Conservation (phyloP, 1,284 basidiomycete species). For the Tylopilus sp. region DNA sequence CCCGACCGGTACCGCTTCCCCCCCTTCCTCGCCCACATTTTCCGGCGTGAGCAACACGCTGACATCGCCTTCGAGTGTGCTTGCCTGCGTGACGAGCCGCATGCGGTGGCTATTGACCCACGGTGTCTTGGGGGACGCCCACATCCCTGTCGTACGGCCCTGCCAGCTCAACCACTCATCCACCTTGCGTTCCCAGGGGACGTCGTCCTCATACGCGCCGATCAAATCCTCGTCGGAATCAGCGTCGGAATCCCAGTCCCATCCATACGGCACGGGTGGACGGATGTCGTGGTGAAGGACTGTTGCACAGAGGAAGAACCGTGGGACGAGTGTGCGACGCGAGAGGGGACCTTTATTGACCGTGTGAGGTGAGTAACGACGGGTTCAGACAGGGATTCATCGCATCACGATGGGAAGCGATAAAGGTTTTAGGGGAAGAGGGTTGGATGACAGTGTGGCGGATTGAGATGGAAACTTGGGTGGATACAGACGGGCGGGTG, state of each 20-base stretch:
- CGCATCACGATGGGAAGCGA: constrained; percentile 58
- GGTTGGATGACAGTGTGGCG: neutral
- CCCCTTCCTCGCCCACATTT: constrained; percentile 2
- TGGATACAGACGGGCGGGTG: constrained; percentile 28
- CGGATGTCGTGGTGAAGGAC: constrained; percentile 71
- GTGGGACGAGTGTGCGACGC: constrained; percentile 58
- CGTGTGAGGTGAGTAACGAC: constrained; percentile 58
- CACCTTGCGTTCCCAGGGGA: constrained; percentile 65
- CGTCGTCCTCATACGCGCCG: constrained; percentile 53
- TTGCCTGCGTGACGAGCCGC: constrained; percentile 42
- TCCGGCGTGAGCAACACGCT: constrained; percentile 30
- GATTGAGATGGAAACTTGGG: constrained; percentile 4
- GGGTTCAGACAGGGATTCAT: constrained; percentile 77
- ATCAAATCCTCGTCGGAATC: constrained; percentile 7
- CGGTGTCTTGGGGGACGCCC: constrained; percentile 50
- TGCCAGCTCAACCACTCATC: constrained; percentile 72
- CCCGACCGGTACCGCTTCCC: constrained; percentile 50
- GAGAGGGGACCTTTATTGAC: constrained; percentile 68
- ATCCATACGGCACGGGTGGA: constrained; percentile 60
- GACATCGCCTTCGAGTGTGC: constrained; percentile 42
- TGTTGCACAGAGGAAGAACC: constrained; percentile 68
- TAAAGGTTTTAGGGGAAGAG: constrained; percentile 58
- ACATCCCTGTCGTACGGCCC: constrained; percentile 75
- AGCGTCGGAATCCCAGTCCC: constrained; percentile 45
- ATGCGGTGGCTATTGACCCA: constrained; percentile 66